Evolutionary conservation across 108 stramenopile genomes (phyloP).

Genomic region (Cyclotella choctawhatcheeana): DNA sequence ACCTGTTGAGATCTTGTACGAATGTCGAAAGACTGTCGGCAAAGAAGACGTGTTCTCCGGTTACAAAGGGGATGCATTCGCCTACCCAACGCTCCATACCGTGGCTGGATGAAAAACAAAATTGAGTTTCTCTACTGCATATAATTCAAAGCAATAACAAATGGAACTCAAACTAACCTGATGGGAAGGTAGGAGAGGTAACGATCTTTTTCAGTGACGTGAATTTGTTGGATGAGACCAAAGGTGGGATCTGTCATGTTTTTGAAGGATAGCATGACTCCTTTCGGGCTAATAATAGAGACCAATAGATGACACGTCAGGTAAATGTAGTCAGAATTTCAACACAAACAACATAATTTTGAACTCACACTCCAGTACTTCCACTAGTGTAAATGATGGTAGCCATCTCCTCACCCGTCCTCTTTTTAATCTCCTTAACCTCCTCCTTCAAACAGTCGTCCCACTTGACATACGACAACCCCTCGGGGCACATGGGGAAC

Average conservation of each 20-base stretch:
- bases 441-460: too few species aligned
- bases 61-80: conserved; percentile 62
- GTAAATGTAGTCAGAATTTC: too few species aligned
- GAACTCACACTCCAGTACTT: conserved; percentile 73
- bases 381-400: conserved; percentile 85
- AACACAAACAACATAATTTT: too few species aligned
- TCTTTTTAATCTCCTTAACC: conserved; percentile 53
- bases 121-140: too few species aligned
- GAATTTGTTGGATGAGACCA: conserved; percentile 47
- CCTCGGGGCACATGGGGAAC: conserved; percentile 71
- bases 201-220: conserved; percentile 62
- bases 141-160: too few species aligned
- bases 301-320: neutral
- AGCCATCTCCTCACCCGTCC: conserved; percentile 71
- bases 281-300: conserved; percentile 60
- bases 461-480: conserved; percentile 60
- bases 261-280: conserved; percentile 75
- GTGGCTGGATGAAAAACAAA: too few species aligned
- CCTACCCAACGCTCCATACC: conserved; percentile 87
- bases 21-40: conserved; percentile 71
- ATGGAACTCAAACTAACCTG: too few species aligned
- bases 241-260: conserved; percentile 59
- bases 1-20: conserved; percentile 72
- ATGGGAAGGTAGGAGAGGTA: conserved; percentile 79
- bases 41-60: conserved; percentile 59